Percentiles rank a stretch among this genome's conserved stretches.
These are phyloP conservation scores for Xylariaceae sp. DNA, from an alignment of 2,329 filamentous ascomycete species.

Conservation along the genomic window DNA sequence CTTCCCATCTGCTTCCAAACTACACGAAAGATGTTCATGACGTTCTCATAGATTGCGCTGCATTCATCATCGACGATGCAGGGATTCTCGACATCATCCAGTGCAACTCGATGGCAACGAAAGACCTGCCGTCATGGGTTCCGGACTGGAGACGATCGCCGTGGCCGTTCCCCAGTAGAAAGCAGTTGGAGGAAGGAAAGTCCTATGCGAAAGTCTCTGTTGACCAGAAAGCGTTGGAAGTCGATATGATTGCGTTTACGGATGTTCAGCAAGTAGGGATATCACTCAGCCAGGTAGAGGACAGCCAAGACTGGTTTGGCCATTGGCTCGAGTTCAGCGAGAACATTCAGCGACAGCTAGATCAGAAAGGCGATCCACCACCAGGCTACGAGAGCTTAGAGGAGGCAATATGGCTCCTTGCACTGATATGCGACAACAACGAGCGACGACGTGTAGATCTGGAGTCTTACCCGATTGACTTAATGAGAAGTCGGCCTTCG, in stretches of 20 bases:
- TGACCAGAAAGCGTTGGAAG: conserved; percentile 2
- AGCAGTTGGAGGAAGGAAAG: too few relatives aligned
- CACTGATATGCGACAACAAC: conserved; percentile 3
- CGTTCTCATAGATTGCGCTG: conserved; percentile 7
- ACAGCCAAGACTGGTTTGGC: neutral
- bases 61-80: conserved; percentile 3
- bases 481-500: neutral
- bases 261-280: conserved; percentile 1
- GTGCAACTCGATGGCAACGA: conserved; percentile 12
- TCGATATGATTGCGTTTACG: conserved; percentile 5
- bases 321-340: conserved; percentile 5
- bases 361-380: neutral
- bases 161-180: neutral
- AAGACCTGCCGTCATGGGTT: conserved; percentile 10
- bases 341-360: conserved; percentile 1
- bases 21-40: conserved; percentile 5
- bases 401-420: conserved; percentile 6
- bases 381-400: conserved; percentile 2
- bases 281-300: neutral
- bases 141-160: conserved; percentile 10
- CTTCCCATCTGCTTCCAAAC: conserved; percentile 1
- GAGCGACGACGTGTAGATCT: neutral
- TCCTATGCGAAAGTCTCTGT: neutral
- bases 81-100: conserved; percentile 6
- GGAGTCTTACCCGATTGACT: conserved; percentile 1